Conservation (phyloP, 1,284 basidiomycete genomes). For the Cryptococcus maquisensis region DNA sequence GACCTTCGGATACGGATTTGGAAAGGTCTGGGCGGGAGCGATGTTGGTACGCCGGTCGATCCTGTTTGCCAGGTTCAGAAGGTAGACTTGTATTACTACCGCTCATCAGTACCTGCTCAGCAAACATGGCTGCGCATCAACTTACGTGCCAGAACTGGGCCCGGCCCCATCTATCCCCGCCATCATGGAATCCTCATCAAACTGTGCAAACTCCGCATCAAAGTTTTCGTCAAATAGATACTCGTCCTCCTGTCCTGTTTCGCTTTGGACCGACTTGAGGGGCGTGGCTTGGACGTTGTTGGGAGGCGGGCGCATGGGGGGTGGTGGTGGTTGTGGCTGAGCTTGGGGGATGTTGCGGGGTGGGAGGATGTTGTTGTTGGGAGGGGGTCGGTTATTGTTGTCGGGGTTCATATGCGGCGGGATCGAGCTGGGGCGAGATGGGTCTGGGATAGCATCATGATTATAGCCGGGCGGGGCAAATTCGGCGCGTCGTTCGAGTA, state of each 20-base stretch:
- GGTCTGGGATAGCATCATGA: conserved; percentile 13
- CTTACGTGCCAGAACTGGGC: background rate
- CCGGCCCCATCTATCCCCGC: conserved; percentile 16
- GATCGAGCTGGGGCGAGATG: conserved; percentile 22
- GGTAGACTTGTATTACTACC: background rate
- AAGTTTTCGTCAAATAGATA: conserved; percentile 27
- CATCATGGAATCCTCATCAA: conserved; percentile 29
- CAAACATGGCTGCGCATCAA: background rate
- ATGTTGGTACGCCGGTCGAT: conserved; percentile 32
- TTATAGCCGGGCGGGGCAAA: conserved; percentile 50
- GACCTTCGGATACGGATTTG: background rate
- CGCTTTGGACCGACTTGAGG: conserved; percentile 21
- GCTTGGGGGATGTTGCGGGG: background rate
- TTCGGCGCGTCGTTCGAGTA: conserved; percentile 73
- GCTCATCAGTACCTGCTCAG: background rate
- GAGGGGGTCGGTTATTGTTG: background rate
- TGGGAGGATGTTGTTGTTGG: background rate
- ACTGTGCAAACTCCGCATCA: conserved; percentile 31
- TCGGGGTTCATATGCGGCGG: conserved; percentile 10
- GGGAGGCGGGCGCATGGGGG: background rate
- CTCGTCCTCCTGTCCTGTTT: conserved; percentile 1
- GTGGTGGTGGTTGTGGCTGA: background rate
- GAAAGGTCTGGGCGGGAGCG: conserved; percentile 37
- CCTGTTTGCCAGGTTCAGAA: background rate
- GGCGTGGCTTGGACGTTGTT: conserved; percentile 23